These are phyloP conservation scores for Coriolopsis trogii DNA, from an alignment of 1,284 basidiomycete genomes.

Conservation along the genomic window DNA sequence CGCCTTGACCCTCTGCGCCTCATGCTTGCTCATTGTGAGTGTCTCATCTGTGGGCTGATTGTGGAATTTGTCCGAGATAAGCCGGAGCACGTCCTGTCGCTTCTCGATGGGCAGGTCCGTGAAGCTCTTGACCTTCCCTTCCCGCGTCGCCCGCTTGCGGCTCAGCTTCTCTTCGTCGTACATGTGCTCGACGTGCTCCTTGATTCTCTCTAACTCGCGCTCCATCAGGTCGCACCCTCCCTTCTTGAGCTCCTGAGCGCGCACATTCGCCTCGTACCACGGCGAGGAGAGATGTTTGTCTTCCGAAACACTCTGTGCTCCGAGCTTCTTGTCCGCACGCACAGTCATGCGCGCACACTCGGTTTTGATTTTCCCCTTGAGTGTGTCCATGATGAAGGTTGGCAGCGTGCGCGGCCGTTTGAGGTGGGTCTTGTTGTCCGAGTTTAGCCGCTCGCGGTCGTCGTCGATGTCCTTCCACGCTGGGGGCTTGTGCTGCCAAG, in stretches of 20 bases:
- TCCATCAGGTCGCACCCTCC: constrained; percentile 13
- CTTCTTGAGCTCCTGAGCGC: constrained; percentile 17
- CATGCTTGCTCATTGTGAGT: constrained; percentile 27
- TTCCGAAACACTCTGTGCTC: constrained; percentile 1
- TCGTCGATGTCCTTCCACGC: constrained; percentile 41
- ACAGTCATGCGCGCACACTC: constrained; percentile 24
- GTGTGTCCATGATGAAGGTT: constrained; percentile 54
- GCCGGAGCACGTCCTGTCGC: constrained; percentile 50
- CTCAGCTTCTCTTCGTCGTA: constrained; percentile 29
- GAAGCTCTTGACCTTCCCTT: constrained; percentile 33
- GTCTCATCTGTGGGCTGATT: constrained; percentile 24
- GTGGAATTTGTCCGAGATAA: constrained; percentile 44
- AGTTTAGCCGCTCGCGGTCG: constrained; percentile 5
- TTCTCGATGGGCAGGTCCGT: constrained; percentile 45
- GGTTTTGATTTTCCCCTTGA: constrained; percentile 34
- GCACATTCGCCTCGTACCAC: constrained; percentile 39
- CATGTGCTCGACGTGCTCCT: constrained; percentile 32
- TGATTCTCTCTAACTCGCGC: constrained; percentile 32
- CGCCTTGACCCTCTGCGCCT: constrained; percentile 45
- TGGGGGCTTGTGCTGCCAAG: constrained; percentile 15
- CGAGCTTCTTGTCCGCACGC: constrained; percentile 33
- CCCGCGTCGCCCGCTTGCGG: neutral
- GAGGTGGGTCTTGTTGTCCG: constrained; percentile 4
- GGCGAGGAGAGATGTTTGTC: constrained; percentile 43
- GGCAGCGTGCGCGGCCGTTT: constrained; percentile 23